phyloP scores from a whole-genome alignment of 2,329 filamentous ascomycete species.

The Scopulariopsis brevicaulis region DNA sequence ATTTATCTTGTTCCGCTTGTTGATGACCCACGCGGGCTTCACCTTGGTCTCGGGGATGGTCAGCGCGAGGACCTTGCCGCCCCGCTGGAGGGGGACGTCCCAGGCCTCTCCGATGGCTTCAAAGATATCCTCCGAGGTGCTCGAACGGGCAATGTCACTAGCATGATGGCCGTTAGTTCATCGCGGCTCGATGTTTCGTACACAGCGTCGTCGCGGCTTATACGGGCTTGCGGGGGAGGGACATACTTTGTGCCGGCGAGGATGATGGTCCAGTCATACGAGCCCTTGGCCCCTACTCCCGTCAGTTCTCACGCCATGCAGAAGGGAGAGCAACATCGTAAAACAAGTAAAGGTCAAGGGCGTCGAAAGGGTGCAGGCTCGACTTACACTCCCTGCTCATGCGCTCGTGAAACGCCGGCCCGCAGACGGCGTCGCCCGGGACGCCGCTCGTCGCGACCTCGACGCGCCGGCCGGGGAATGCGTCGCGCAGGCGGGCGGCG shows the following conservation, averaged over 20 bases:
- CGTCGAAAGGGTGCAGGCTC: not conserved
- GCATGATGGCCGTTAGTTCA: not conserved
- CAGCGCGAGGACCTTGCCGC: conserved; percentile 47
- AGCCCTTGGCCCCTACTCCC: conserved; percentile 10
- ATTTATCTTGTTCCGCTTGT: conserved; percentile 36
- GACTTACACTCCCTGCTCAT: conserved; percentile 23
- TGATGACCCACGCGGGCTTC: conserved; percentile 15
- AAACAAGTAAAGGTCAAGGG: not conserved
- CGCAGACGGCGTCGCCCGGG: conserved; percentile 36
- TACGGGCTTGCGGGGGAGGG: not conserved
- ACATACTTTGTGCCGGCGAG: conserved; percentile 52
- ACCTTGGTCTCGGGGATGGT: conserved; percentile 45
- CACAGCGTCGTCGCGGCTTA: not conserved
- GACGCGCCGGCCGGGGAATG: conserved; percentile 29
- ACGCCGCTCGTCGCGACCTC: conserved; percentile 31
- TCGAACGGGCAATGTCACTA: conserved; percentile 37
- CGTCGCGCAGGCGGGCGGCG: conserved; percentile 29
- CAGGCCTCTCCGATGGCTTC: conserved; percentile 36
- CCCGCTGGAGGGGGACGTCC: conserved; percentile 33
- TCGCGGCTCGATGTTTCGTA: not conserved
- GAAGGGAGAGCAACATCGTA: not conserved
- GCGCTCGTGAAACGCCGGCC: conserved; percentile 17
- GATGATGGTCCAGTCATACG: conserved; percentile 50
- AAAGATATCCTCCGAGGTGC: conserved; percentile 30
- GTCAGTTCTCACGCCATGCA: not conserved